Evolutionary conservation across 768 basidiomycete genomes (phyloP).

Genomic region (Galerina sulciceps): DNA sequence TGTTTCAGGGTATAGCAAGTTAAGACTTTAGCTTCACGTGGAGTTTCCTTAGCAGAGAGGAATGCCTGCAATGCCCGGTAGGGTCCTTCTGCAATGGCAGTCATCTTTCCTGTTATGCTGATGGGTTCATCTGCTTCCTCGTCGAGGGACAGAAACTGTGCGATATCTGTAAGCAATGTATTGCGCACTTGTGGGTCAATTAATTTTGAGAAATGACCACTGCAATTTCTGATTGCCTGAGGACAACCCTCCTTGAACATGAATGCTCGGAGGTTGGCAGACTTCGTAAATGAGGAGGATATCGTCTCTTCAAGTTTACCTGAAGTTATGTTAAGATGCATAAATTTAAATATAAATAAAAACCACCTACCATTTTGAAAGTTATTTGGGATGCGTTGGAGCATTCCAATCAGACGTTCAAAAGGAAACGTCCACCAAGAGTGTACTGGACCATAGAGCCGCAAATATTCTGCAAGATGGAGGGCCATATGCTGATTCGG

Average conservation of each 20-base stretch:
- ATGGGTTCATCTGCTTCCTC: not conserved
- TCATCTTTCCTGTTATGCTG: not conserved
- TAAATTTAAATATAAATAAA: constrained; percentile 21
- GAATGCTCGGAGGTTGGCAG: constrained; percentile 17
- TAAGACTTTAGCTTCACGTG: not conserved
- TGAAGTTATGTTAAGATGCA: constrained; percentile 11
- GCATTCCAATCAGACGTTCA: constrained; percentile 34
- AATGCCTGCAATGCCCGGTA: not conserved
- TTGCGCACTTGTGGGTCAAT: constrained; percentile 15
- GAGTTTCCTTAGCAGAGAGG: not conserved
- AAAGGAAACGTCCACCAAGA: constrained; percentile 40
- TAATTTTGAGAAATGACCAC: constrained; percentile 10
- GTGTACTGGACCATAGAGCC: constrained; percentile 36
- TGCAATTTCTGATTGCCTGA: constrained; percentile 11
- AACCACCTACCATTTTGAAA: constrained; percentile 20
- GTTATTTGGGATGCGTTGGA: constrained; percentile 22
- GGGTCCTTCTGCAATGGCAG: not conserved
- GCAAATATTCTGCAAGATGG: constrained; percentile 37
- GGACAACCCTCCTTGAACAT: constrained; percentile 15
- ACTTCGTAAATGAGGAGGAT: constrained; percentile 10
- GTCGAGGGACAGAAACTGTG: not conserved
- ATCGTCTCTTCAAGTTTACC: constrained; percentile 25
- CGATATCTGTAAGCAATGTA: constrained; percentile 12
- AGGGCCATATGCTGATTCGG: constrained; percentile 45
- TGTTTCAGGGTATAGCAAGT: not conserved